phyloP scores from a whole-genome alignment of 495 filamentous ascomycete genomes.

The Aspergillus egyptiacus region DNA sequence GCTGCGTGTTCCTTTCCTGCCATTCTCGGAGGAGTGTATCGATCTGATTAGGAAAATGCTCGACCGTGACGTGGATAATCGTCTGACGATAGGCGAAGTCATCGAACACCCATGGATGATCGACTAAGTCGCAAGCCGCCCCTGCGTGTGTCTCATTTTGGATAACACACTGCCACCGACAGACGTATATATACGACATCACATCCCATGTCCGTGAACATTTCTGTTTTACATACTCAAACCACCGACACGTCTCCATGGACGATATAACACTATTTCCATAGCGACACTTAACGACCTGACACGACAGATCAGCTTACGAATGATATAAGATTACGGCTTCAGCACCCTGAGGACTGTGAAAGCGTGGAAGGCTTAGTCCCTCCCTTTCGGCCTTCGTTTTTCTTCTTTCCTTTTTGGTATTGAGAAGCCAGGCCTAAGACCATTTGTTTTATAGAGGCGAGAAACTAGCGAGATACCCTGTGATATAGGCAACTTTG shows the following conservation, averaged over 20 bases:
- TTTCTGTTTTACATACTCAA: slow-evolving; percentile 11
- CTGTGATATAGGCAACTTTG: slow-evolving; percentile 5
- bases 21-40: slow-evolving; percentile 83
- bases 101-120: slow-evolving; percentile 75
- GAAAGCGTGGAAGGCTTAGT: neutral
- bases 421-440: neutral
- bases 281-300: slow-evolving; percentile 14
- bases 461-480: slow-evolving; percentile 18
- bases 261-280: slow-evolving; percentile 1
- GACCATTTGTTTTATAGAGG: slow-evolving; percentile 14
- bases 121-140: slow-evolving; percentile 13
- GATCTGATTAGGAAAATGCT: slow-evolving; percentile 87
- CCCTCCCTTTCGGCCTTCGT: neutral
- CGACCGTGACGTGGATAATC: slow-evolving; percentile 74
- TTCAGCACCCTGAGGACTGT: neutral
- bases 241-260: slow-evolving; percentile 10
- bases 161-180: neutral
- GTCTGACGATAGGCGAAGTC: slow-evolving; percentile 77
- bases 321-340: slow-evolving; percentile 2
- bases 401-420: neutral
- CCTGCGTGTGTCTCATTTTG: neutral
- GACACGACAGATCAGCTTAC: slow-evolving; percentile 7
- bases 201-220: neutral
- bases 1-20: slow-evolving; percentile 78
- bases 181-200: slow-evolving; percentile 2